These are phyloP conservation scores for Boletus barrowsii DNA, from an alignment of 768 basidiomycete species.

Conservation along the genomic window DNA sequence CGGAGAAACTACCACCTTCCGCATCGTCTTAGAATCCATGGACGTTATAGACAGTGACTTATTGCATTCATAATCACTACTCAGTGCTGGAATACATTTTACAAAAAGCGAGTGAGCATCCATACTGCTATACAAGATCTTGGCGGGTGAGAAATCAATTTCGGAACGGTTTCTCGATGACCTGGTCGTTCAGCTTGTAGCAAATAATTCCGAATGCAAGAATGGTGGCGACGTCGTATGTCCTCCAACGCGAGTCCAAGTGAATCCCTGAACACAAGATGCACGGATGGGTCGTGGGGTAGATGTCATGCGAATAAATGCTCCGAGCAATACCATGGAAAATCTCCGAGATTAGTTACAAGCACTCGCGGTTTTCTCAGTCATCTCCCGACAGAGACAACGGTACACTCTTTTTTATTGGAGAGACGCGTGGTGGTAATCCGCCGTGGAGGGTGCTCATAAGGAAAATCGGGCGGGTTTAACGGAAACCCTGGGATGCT, in stretches of 20 bases:
- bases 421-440: conserved; percentile 64
- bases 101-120: conserved; percentile 11
- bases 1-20: conserved; percentile 4
- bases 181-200: too few species aligned
- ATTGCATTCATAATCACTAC: conserved; percentile 31
- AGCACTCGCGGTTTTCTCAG: conserved; percentile 80
- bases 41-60: conserved; percentile 25
- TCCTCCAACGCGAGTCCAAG: conserved; percentile 1
- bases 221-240: conserved; percentile 62
- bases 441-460: conserved; percentile 66
- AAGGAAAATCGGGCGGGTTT: conserved; percentile 42
- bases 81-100: conserved; percentile 22
- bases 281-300: conserved; percentile 62
- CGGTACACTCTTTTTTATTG: conserved; percentile 33
- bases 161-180: too few species aligned
- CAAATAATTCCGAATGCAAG: too few species aligned
- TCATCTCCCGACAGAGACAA: conserved; percentile 46
- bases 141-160: too few species aligned
- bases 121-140: neutral
- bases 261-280: neutral
- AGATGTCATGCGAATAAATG: conserved; percentile 69
- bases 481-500: conserved; percentile 28
- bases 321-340: conserved; percentile 65
- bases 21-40: conserved; percentile 18
- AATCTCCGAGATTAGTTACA: conserved; percentile 70